Evolutionary conservation across 352 stramenopile species (phyloP), one percentile per base, ranked within the genome.

Genomic region (Phytophthora europaea): DNA sequence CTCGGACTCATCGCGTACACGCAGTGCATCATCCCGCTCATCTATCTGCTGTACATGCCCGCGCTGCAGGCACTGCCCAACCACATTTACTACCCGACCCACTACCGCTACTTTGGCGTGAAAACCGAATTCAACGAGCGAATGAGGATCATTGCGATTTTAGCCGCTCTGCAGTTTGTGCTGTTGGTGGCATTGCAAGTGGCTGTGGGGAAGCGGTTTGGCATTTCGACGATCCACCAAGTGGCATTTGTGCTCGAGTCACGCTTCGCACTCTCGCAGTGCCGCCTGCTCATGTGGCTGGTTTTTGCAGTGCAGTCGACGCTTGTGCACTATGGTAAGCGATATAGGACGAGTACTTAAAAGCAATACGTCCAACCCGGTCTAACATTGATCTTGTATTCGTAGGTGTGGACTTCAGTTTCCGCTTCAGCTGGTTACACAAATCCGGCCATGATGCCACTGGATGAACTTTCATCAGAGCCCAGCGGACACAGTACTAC

Each of bases 161-260:
- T 79, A 34, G 61, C 58, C 6, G 20, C 28, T 0, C 43, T 82
- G 4, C 63, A 82, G 52, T 20, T 82, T 4, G 9, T 53, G 0
- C 18, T 82, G 6, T 36, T 79, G 10, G 9, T 77, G 1, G 50
- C 13, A 3, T 31, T 82, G 31, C 67, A 79, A 62, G n/a, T 73
- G 4, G 67, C 77, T 28, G 62, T 82, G 20, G 51, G 56, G 4
- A 75, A 66, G 16, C 61, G 63, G 2, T 82, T 82, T 33, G 62
- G 67, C 10, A 31, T 82, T 8, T 65, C 75, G 18, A 63, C 73
- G 1, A 61, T 90, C 8, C 77, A 81, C 18, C 79, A 85, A n/a
- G 56, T 88, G 18, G 79, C 65, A 20, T 90, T 90, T 53, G 82
- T 90, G 38, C 59, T 87, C 16, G 77, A 90, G 47, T 75, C 58